Base-by-base conservation (phyloP, 164 flowering plant genomes). In the Echeveria elegans region DNA sequence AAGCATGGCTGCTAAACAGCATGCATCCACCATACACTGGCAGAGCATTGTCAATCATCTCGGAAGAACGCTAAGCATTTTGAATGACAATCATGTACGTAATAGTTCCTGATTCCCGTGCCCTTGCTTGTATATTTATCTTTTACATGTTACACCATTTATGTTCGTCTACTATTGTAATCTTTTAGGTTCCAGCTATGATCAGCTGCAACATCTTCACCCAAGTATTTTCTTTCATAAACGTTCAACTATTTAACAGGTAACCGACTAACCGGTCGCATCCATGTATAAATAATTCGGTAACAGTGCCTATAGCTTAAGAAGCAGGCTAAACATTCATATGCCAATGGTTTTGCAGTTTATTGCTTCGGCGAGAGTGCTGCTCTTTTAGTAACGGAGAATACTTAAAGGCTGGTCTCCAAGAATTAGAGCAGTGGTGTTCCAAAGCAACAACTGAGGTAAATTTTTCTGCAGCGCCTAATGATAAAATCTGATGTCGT, bases 311-410 rank as follows among this genome's bases (percentile, higher is more conserved):
- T n/a, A 6, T 15, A 6, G 24, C 41, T 5, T 36, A 31, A 32
- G 10, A 30, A 32, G 9, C 26, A 18, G 10, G 43, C 26, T 28
- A 12, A 38, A 7, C 30, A 38, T 23, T 6, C 34, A 45, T 30
- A 8, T 34, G 12, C 3, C 61, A 56, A 56, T 18, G 29, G 9
- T 34, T 23, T 36, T n/a, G 29, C 82, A 95, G 99, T 77, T 96
- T 95, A 71, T 96, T 95, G 77, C 76, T 95, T 82, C 85, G 99
- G 36, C 96, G 96, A 58, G 98, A 95, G 78, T 95, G 99, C 72
- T 95, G 99, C 79, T 95, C 99, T 68, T 92, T 95, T 77, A 92
- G 98, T 71, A 92, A 92, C 70, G 99, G 99, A 26, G 99, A 95
- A 76, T 95, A 80, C 75, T 88, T 95, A 26, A 95, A 90, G 76